Conservation (phyloP, 257 asterid species). For the Jacaranda copaia region DNA sequence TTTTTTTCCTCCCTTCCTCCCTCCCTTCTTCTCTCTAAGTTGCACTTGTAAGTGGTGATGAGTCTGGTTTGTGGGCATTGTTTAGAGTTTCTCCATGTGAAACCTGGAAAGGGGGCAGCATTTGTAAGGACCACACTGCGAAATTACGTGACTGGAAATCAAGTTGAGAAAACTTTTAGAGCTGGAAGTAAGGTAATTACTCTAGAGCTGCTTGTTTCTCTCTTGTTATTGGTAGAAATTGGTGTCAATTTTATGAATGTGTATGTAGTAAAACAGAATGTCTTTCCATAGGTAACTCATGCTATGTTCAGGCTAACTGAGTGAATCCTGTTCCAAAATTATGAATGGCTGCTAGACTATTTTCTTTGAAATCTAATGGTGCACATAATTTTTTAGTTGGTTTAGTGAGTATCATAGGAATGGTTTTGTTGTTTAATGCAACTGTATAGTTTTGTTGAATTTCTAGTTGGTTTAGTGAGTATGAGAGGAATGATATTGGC, state of each 20-base stretch:
- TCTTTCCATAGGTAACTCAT: background rate
- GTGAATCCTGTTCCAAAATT: background rate
- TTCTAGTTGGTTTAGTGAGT: too few species aligned
- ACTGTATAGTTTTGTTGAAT: background rate
- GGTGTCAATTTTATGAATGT: background rate
- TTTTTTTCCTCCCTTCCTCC: background rate
- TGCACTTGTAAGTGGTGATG: constrained; percentile 10
- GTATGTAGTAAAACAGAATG: constrained; percentile 8
- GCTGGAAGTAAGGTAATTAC: constrained; percentile 91
- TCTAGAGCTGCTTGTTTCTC: constrained; percentile 25
- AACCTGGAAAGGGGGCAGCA: constrained; percentile 99
- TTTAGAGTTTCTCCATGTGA: constrained; percentile 93
- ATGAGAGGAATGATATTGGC: too few species aligned
- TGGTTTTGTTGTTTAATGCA: constrained; percentile 3
- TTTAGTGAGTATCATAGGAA: background rate
- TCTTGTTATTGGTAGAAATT: constrained; percentile 10
- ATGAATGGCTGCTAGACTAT: background rate
- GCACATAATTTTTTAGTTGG: constrained; percentile 6
- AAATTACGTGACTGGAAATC: constrained; percentile 82
- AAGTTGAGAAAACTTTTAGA: constrained; percentile 85
- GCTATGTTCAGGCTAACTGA: constrained; percentile 2
- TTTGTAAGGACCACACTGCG: constrained; percentile 89
- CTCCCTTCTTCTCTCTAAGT: background rate
- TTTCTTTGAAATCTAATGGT: constrained; percentile 1
- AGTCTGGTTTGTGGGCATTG: constrained; percentile 34